Base-by-base conservation (phyloP, 495 filamentous ascomycete genomes). In the Aspergillus incahuasiensis region DNA sequence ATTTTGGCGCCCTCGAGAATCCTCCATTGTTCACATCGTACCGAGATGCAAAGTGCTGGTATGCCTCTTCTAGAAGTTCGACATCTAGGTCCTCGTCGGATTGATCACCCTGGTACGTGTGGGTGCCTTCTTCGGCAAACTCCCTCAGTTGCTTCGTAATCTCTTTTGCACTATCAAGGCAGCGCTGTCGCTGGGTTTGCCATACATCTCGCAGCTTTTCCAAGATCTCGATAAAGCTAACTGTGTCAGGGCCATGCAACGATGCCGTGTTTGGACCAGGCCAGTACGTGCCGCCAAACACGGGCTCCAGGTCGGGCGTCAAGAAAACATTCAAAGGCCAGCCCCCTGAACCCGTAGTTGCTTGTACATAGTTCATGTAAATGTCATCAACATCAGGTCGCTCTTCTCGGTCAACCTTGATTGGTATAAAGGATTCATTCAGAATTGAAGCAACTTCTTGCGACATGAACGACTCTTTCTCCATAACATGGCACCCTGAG, bases 261-360 rank as follows among this genome's bases (percentile, higher is more conserved):
- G 68, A 66, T 48, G 75, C 81, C 52, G 76, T 81, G 62, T 74
- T 86, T 54, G 82, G 90, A 2, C 91, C 91, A 9, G 94, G 91
- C 89, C 90, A 97, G 68, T 98, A 98, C 30, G 94, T 97, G 19
- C 91, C 95, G 44, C 95, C 95, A 69, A 96, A 97, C 19, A 98
- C 85, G 0, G 94, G 94, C 57, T 96, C 87, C 6, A 97, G 80
- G 61, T 92, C 84, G 0, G 95, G 95, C 0, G 95, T 97, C 22
- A 97, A 78, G 66, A 98, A 97, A 19, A 97, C 89, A 68, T 97
- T 97, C 43, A 98, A 77, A 11, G 94, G 94, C 95, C 95, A 98
- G 22, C 94, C 94, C 3, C 91, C 95, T 1, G 86, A 90, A 18
- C 90, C 91, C 34, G 86, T 95, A 15, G 92, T 92, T 5, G 92